A percentile compares a stretch with the other conserved stretches of the same genome.
Conservation (phyloP, 2,329 filamentous ascomycete genomes). For the Chalara sp. region DNA sequence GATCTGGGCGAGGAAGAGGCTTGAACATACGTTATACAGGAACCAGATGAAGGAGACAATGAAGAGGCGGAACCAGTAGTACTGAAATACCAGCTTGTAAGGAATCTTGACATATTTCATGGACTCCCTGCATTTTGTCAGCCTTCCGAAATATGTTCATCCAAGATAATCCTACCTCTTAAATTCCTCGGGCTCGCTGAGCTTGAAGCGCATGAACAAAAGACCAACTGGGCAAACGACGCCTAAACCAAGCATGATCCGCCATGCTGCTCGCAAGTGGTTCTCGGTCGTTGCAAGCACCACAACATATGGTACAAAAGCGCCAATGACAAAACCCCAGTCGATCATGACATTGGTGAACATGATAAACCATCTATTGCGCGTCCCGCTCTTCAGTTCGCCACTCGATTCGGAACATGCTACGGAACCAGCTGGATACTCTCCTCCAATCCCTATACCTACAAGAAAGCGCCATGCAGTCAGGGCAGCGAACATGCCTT, state of each 20-base stretch:
- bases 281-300: conserved; percentile 44
- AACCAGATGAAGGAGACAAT: conserved; percentile 77
- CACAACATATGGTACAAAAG: conserved; percentile 66
- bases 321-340: conserved; percentile 62
- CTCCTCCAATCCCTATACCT: conserved; percentile 72
- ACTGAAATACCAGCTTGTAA: conserved; percentile 49
- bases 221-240: conserved; percentile 70
- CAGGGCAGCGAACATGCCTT: conserved; percentile 70
- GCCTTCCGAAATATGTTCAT: not conserved
- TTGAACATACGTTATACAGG: conserved; percentile 58
- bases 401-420: conserved; percentile 78
- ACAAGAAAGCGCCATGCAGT: conserved; percentile 81
- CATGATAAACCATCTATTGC: conserved; percentile 88
- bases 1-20: not conserved
- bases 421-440: conserved; percentile 79
- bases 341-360: conserved; percentile 58
- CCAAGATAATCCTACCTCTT: conserved; percentile 28
- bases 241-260: conserved; percentile 71
- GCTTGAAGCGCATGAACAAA: conserved; percentile 62
- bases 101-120: conserved; percentile 41
- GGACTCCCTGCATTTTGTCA: conserved; percentile 21
- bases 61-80: conserved; percentile 67
- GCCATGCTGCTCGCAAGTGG: conserved; percentile 72
- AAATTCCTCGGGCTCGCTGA: conserved; percentile 76
- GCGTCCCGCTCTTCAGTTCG: conserved; percentile 69